phyloP scores from a whole-genome alignment of 495 filamentous ascomycete genomes.

The Aspergillus biplanus region DNA sequence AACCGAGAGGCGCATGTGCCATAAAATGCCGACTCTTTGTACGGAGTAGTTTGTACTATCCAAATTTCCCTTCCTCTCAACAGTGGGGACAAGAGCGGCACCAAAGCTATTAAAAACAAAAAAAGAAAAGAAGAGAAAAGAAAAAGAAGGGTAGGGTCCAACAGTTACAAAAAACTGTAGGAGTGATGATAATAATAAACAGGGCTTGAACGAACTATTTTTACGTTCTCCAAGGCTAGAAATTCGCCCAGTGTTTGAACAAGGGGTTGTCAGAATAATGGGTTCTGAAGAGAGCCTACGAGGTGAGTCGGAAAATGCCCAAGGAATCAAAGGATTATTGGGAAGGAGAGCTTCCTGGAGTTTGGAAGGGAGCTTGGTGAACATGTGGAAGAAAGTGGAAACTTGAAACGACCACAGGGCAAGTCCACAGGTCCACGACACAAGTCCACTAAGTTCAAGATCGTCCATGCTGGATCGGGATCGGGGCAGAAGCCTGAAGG shows the following conservation, averaged over 20 bases:
- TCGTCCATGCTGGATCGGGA: conserved; percentile 10
- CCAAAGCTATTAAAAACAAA: not conserved
- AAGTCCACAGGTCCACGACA: too few species aligned
- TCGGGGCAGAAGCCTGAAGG: not conserved
- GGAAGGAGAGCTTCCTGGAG: not conserved
- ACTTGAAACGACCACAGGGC: not conserved
- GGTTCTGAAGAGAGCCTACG: too few species aligned
- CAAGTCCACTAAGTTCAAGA: conserved; percentile 7
- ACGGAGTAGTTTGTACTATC: not conserved
- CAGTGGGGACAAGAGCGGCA: conserved; percentile 4
- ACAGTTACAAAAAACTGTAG: not conserved
- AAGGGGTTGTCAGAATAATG: too few species aligned
- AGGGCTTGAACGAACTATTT: not conserved
- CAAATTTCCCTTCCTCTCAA: not conserved
- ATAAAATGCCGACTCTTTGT: not conserved
- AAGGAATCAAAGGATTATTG: not conserved
- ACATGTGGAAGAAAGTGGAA: conserved; percentile 12
- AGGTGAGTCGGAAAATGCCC: not conserved
- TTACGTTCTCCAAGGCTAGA: not conserved
- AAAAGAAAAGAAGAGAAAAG: not conserved
- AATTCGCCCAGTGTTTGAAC: not conserved
- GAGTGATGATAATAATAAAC: not conserved
- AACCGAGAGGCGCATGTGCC: not conserved
- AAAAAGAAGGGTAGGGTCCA: not conserved
- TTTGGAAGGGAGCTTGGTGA: conserved; percentile 2